Base-by-base conservation (phyloP, 495 filamentous ascomycete genomes). In the Annulohypoxylon nitens region DNA sequence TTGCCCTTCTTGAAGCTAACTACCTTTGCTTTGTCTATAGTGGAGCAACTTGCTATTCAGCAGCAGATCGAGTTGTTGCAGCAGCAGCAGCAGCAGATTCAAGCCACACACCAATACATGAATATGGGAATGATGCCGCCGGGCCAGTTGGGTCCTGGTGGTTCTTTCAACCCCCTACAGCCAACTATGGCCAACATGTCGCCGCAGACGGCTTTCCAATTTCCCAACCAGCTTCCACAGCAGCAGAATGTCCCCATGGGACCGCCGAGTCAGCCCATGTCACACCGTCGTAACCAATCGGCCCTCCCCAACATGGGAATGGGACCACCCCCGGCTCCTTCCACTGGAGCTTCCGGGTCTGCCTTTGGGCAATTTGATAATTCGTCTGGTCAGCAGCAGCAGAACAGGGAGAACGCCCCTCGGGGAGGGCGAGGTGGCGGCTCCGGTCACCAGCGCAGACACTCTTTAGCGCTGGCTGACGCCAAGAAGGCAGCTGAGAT, bases 31-130 rank as follows among this genome's bases (percentile, higher is more conserved):
- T 67, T 71, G 51, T 69, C 45, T 71, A 61, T 73, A 96, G 93
- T 97, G 93, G 96, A 98, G 87, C 97, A 98, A 91, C 88, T 98
- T 75, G 94, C 96, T 78, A 92, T 99, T 82, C 95, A 97, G 81
- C 96, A 98, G 86, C 96, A 99, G 82, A 98, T 98, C 78, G 95
- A 99, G 83, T 86, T 95, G 82, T 88, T 99, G 74, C 96, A 99
- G 83, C 94, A 97, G 80, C 97, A 98, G 79, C 96, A 99, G 78
- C 97, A 98, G 82, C 97, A 98, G 79, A 97, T 98, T 80, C 92
- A 95, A 79, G 93, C 92, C 62, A 94, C 93, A 60, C 94, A 98
- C 74, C 95, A 98, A 80, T 98, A 97, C 83, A 92, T 97, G 67
- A 96, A 97, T 80, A 95, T 98, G 92, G 93, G 93, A 73, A 91